Evolutionary conservation across 345 rosid species (phyloP).

Genomic region (Salix brachista): DNA sequence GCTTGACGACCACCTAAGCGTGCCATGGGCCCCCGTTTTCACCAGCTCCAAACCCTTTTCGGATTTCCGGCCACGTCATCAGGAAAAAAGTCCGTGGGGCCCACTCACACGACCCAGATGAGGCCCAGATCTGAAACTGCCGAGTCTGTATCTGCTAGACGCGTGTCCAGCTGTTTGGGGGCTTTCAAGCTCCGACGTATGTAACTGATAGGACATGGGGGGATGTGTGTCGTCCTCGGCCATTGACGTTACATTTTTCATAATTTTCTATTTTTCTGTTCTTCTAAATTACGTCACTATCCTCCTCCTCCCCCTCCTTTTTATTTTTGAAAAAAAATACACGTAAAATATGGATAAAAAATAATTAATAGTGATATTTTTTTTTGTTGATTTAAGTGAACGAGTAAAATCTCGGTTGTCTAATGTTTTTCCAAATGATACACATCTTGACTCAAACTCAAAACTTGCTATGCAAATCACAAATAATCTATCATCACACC

Average conservation of each 20-base stretch:
- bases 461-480: too few species aligned
- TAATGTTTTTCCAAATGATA: fast-evolving
- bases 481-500: too few species aligned
- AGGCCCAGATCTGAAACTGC: background rate
- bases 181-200: background rate
- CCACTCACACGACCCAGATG: background rate
- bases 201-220: background rate
- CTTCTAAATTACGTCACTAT: background rate
- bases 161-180: background rate
- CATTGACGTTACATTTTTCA: background rate
- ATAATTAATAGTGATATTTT: too few species aligned
- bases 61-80: background rate
- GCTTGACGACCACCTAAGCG: too few species aligned
- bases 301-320: background rate
- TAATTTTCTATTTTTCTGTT: too few species aligned
- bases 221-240: background rate
- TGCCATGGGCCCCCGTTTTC: background rate
- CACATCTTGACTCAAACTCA: fast-evolving
- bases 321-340: too few species aligned
- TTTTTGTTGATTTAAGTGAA: too few species aligned
- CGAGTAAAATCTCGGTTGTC: too few species aligned
- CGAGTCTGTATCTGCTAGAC: background rate
- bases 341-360: too few species aligned
- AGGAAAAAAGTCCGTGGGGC: background rate
- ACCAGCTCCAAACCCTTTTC: background rate